phyloP scores from a whole-genome alignment of 768 basidiomycete genomes.

The Psilocybe azurescens region DNA sequence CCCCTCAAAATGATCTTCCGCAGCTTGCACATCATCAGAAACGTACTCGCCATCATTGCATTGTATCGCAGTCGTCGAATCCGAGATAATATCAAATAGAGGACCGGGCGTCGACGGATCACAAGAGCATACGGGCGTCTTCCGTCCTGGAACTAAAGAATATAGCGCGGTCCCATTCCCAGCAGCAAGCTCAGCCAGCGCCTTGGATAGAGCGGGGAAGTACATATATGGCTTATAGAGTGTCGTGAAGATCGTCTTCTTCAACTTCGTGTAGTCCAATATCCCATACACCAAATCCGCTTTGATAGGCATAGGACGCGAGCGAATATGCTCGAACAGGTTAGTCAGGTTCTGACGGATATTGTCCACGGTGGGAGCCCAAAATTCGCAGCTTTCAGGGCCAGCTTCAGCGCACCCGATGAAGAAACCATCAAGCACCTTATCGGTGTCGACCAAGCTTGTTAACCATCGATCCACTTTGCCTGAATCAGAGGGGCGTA shows the following conservation, averaged over 20 bases:
- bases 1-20: conserved; percentile 32
- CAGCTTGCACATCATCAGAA: conserved; percentile 29
- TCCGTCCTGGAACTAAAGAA: not conserved
- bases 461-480: conserved; percentile 37
- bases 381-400: conserved; percentile 40
- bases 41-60: conserved; percentile 43
- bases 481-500: not conserved
- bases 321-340: conserved; percentile 34
- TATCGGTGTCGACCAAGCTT: conserved; percentile 42
- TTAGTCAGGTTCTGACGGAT: conserved; percentile 38
- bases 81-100: not conserved
- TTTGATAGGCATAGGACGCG: conserved; percentile 37
- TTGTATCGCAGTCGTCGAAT: conserved; percentile 23
- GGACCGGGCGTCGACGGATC: conserved; percentile 2
- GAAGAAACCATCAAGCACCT: conserved; percentile 43
- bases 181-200: conserved; percentile 35
- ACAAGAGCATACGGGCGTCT: not conserved
- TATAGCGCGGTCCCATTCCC: conserved; percentile 29
- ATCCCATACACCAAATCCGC: conserved; percentile 34
- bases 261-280: conserved; percentile 37
- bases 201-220: conserved; percentile 39
- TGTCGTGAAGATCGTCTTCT: conserved; percentile 33
- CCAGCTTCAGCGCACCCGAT: conserved; percentile 42
- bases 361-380: conserved; percentile 33
- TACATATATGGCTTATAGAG: conserved; percentile 37